Evolutionary conservation across 768 basidiomycete species (phyloP).

Genomic region (Pisolithus microcarpus): DNA sequence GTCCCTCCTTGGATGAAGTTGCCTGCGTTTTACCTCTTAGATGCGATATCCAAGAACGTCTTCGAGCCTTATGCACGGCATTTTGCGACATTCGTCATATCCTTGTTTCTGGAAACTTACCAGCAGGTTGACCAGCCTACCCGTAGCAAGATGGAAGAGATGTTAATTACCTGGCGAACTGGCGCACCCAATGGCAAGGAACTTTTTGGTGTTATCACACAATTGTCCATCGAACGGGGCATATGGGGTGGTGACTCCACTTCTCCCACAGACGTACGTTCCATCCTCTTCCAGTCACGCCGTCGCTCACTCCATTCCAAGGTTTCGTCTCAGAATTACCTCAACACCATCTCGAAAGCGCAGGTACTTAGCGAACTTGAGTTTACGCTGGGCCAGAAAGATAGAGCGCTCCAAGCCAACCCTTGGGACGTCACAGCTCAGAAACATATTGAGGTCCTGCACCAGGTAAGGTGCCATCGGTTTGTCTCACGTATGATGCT

Average conservation of each 20-base stretch:
- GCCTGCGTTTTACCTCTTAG: constrained; percentile 90
- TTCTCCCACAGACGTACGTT: constrained; percentile 33
- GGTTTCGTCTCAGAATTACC: constrained; percentile 25
- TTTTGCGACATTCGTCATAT: constrained; percentile 76
- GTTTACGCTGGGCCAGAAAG: constrained; percentile 74
- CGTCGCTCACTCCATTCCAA: neutral
- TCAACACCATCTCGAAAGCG: constrained; percentile 50
- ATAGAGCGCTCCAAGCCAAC: constrained; percentile 62
- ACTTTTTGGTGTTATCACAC: constrained; percentile 76
- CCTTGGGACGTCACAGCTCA: constrained; percentile 63
- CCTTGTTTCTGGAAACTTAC: constrained; percentile 84
- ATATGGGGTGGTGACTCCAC: constrained; percentile 62
- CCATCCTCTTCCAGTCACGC: neutral
- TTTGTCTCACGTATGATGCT: constrained; percentile 3
- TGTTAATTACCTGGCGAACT: constrained; percentile 91
- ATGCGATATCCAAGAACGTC: constrained; percentile 96
- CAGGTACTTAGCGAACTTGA: constrained; percentile 83
- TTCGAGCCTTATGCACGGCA: constrained; percentile 86
- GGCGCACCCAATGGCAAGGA: constrained; percentile 76
- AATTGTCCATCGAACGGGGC: constrained; percentile 77
- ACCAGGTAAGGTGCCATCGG: constrained; percentile 52
- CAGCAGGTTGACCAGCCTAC: constrained; percentile 76
- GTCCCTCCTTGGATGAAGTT: constrained; percentile 86
- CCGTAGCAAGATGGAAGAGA: constrained; percentile 94
- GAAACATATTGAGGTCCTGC: constrained; percentile 70